These are phyloP conservation scores for Salix suchowensis DNA, from an alignment of 345 rosid species.

Conservation along the genomic window DNA sequence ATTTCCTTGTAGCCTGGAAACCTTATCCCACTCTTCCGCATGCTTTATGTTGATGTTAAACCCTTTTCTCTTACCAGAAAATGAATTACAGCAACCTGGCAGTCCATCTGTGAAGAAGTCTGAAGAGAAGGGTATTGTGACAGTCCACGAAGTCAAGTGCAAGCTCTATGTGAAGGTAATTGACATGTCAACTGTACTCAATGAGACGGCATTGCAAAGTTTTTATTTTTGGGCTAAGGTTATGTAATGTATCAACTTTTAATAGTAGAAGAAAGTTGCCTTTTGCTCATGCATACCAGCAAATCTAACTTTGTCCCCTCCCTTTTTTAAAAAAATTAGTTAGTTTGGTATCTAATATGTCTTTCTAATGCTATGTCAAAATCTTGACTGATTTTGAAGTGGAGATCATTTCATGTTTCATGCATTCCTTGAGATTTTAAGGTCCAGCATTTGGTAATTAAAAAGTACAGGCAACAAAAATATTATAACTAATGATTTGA, in stretches of 20 bases:
- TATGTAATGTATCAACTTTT: not conserved
- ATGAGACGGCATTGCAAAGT: not conserved
- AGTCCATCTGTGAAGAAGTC: slow-evolving; percentile 90
- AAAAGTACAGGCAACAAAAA: not conserved
- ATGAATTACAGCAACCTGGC: slow-evolving; percentile 71
- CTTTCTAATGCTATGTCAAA: not conserved
- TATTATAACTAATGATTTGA: not conserved
- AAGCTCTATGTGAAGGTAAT: slow-evolving; percentile 89
- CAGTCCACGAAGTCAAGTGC: slow-evolving; percentile 94
- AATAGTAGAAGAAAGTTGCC: not conserved
- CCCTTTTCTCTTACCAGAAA: slow-evolving; percentile 41
- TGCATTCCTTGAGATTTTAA: not conserved
- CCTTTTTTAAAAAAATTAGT: not conserved
- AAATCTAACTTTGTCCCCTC: not conserved
- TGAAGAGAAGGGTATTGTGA: slow-evolving; percentile 72
- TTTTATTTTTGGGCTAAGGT: not conserved
- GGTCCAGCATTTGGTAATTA: not conserved
- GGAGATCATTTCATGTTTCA: not conserved
- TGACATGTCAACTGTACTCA: not conserved
- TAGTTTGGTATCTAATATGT: not conserved
- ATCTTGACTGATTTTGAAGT: not conserved
- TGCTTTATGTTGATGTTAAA: not conserved
- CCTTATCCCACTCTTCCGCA: not conserved
- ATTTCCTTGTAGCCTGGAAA: not conserved
- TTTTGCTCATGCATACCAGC: not conserved